phyloP scores from a whole-genome alignment of 2,329 filamentous ascomycete genomes.

The Trematosphaeria pertusa region DNA sequence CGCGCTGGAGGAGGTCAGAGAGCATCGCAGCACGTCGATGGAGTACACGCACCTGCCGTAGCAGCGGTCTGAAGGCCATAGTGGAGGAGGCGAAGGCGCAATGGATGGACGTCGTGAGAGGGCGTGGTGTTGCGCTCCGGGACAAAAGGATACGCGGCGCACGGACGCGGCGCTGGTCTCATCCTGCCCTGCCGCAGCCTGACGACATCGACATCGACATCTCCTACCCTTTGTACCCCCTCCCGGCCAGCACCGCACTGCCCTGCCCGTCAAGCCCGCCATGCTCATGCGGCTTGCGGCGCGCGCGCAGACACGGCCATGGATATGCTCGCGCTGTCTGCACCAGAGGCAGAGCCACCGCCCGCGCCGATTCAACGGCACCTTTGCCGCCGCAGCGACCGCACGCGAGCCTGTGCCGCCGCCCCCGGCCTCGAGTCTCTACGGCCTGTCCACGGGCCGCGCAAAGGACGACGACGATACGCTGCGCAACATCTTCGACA shows the following conservation, averaged over 20 bases:
- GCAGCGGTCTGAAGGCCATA: constrained; percentile 62
- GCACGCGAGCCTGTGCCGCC: constrained; percentile 33
- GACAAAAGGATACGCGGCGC: constrained; percentile 8
- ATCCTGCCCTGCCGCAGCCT: no score
- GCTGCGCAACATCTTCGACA: constrained; percentile 85
- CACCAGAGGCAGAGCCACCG: constrained; percentile 39
- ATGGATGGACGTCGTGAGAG: constrained; percentile 37
- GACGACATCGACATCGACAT: constrained; percentile 21
- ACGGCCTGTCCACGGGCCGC: constrained; percentile 46
- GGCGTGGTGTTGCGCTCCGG: constrained; percentile 26
- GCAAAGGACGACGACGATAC: constrained; percentile 72
- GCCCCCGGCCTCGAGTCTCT: constrained; percentile 35
- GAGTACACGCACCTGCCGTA: constrained; percentile 57
- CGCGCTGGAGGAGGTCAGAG: constrained; percentile 51
- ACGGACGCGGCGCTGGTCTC: background rate
- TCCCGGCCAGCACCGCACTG: constrained; percentile 14
- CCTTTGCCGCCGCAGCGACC: constrained; percentile 47
- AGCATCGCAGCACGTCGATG: constrained; percentile 1
- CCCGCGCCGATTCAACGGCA: constrained; percentile 48
- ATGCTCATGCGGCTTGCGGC: constrained; percentile 53
- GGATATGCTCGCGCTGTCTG: constrained; percentile 70
- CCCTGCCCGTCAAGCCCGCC: no score
- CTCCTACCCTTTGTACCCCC: constrained; percentile 20
- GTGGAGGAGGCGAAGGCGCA: constrained; percentile 37
- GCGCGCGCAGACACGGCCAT: constrained; percentile 44